These are phyloP conservation scores for Apium graveolens DNA, from an alignment of 129 eudicot species.

Conservation along the genomic window DNA sequence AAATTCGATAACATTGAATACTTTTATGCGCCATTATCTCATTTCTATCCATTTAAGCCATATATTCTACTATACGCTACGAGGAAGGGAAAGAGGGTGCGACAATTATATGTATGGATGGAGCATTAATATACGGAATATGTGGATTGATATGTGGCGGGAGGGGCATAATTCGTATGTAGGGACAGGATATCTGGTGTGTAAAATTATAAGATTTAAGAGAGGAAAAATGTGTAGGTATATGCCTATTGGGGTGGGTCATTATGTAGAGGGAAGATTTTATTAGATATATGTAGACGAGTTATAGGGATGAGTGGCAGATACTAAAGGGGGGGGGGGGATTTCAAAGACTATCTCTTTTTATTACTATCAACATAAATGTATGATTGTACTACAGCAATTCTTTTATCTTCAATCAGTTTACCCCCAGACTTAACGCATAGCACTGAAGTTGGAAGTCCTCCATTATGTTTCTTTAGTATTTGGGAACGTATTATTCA, in stretches of 20 bases:
- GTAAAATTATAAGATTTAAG: neutral
- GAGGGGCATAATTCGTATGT: neutral
- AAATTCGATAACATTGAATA: neutral
- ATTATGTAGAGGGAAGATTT: neutral
- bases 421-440: too few species aligned
- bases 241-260: too few species aligned
- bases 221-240: neutral
- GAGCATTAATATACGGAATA: neutral
- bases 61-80: neutral
- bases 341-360: neutral
- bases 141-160: neutral
- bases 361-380: neutral
- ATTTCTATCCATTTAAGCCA: neutral
- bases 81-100: neutral
- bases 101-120: neutral
- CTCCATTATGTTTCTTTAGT: neutral
- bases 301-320: neutral
- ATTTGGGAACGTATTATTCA: neutral
- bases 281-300: neutral
- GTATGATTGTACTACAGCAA: neutral
- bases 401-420: neutral
- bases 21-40: neutral
- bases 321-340: neutral
- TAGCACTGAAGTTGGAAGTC: neutral
- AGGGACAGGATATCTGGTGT: neutral